Base-by-base conservation (phyloP, 1,139 yeast genomes). In the Yamadazyma songkhlaensis region DNA sequence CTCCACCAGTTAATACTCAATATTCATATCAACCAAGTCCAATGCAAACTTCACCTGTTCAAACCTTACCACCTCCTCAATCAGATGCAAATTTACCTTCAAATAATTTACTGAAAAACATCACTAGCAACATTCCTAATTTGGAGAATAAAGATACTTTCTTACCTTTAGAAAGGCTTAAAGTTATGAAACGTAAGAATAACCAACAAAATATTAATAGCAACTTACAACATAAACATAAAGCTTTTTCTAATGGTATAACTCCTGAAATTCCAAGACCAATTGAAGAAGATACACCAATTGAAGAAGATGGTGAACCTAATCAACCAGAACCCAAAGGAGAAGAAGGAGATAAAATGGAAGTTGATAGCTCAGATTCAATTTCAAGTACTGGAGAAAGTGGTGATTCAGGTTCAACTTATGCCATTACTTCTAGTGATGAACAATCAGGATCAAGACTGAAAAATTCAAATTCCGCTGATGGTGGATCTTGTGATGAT, bases 161-260 rank as follows among this genome's bases (percentile, higher is more conserved):
- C 36, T 30, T 59, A 27, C 66, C 65, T 3, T 50, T 38, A 32
- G 64, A 60, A 41, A 42, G 65, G 17, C 38, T 59, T 25, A 57
- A 60, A 39, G 60, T 56, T 4, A 40, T 59, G 47, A 58, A 52
- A 38, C 8, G 35, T 6, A 12, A 32, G 17, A 29, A 32, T 14
- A 32, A 37, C 20, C 10, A 25, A 21, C 34, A 29, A 13, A 36
- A 35, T 26, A 32, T 36, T 3, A 39, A 40, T 11, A 29, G 41
- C n/a, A 35, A 34, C 11, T 25, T 36, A n/a, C 39, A 36, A 10
- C 20, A 40, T 29, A 47, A 42, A 13, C 48, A 45, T 32, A 36
- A 44, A 25, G 43, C 45, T 15, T 56, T 46, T 39, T 54, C 49
- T 21, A 54, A 55, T 32, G 62, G 59, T 0, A 41, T 55, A 17